Evolutionary conservation across 2,329 filamentous ascomycete species (phyloP).

Genomic region (Diaporthe citrichinensis): DNA sequence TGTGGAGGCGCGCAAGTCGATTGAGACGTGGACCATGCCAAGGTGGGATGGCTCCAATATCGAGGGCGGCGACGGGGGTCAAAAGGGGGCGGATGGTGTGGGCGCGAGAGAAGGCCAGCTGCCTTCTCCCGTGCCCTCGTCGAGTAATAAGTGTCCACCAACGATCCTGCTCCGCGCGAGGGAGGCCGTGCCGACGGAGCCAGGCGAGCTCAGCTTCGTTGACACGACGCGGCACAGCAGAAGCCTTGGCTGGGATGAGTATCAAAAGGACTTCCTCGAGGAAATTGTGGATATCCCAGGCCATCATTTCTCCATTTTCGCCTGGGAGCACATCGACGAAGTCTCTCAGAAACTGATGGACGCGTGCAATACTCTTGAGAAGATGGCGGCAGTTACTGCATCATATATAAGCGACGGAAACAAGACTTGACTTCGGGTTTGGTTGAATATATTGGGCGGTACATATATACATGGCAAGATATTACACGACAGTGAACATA

Average conservation of each 20-base stretch:
- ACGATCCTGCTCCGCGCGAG: constrained; percentile 62
- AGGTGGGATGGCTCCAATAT: constrained; percentile 49
- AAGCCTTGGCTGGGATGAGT: constrained; percentile 64
- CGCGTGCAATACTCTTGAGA: constrained; percentile 48
- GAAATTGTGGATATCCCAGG: constrained; percentile 64
- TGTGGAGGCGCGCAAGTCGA: constrained; percentile 57
- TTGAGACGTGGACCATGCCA: constrained; percentile 57
- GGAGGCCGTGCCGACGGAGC: constrained; percentile 54
- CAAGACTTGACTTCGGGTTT: neutral
- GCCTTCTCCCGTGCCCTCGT: constrained; percentile 16
- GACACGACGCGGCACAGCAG: constrained; percentile 60
- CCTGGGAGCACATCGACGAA: constrained; percentile 46
- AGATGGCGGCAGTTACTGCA: neutral
- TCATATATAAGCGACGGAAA: neutral
- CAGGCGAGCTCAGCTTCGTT: constrained; percentile 51
- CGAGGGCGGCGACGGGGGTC: neutral
- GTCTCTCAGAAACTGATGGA: constrained; percentile 47
- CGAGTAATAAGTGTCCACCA: constrained; percentile 50
- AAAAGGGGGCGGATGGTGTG: neutral
- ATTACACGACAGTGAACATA: no score
- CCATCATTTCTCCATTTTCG: constrained; percentile 66
- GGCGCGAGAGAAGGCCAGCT: neutral
- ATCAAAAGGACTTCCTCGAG: constrained; percentile 60
- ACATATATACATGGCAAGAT: neutral
- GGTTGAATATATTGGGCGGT: no score